These are phyloP conservation scores for Colletotrichum euphorbiae DNA, from an alignment of 2,329 filamentous ascomycete species.

Conservation along the genomic window DNA sequence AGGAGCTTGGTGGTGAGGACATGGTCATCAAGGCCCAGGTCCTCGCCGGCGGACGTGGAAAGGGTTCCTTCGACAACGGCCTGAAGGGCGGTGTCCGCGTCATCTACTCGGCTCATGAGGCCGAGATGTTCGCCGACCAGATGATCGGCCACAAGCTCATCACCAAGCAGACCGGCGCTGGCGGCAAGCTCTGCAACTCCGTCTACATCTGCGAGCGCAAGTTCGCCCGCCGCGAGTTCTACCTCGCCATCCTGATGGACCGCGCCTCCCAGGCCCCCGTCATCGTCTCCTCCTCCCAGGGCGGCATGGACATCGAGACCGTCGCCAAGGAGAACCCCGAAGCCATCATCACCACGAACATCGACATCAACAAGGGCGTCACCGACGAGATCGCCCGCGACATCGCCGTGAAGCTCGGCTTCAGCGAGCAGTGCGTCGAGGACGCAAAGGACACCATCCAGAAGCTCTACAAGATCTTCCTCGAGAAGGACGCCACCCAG, in stretches of 20 bases:
- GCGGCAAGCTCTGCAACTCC: conserved; percentile 92
- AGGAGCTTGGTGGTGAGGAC: conserved; percentile 91
- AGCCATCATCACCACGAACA: conserved; percentile 92
- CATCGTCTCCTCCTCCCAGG: conserved; percentile 97
- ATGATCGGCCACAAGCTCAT: conserved; percentile 99
- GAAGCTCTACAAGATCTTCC: conserved; percentile 99
- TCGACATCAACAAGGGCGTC: conserved; percentile 94
- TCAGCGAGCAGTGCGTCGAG: conserved; percentile 97
- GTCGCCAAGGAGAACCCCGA: conserved; percentile 98
- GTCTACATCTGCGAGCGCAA: conserved; percentile 99
- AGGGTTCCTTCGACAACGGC: conserved; percentile 97
- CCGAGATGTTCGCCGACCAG: conserved; percentile 97
- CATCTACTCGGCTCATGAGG: conserved; percentile 97
- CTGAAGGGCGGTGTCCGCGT: conserved; percentile 98
- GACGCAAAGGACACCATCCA: conserved; percentile 96
- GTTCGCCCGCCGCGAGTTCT: conserved; percentile 98
- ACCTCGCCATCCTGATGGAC: conserved; percentile 99
- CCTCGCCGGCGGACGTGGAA: conserved; percentile 95
- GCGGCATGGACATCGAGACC: conserved; percentile 98
- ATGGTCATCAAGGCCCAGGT: conserved; percentile 99
- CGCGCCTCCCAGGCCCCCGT: conserved; percentile 89
- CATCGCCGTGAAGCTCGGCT: conserved; percentile 92
- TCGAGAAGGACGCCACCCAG: conserved; percentile 98
- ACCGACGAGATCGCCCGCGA: conserved; percentile 93
- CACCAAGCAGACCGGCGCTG: conserved; percentile 98